Evolutionary conservation across 257 asterid species (phyloP).

Genomic region (Orobanche coerulescens): DNA sequence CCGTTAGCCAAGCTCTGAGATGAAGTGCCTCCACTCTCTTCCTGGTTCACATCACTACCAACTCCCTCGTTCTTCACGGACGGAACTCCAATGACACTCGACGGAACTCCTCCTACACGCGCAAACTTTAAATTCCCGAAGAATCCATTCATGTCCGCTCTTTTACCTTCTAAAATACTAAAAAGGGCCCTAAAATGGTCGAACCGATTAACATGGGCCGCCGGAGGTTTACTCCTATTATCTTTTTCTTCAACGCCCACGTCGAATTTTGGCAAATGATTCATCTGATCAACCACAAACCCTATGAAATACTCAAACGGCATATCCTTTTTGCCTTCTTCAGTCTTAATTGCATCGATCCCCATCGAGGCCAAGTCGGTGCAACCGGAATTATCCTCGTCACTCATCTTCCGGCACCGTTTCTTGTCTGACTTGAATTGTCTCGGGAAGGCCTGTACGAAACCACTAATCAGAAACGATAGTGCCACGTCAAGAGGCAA

Average conservation of each 20-base stretch:
- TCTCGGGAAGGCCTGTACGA: conserved; percentile 65
- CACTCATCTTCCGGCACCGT: conserved; percentile 35
- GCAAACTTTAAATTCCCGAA: conserved; percentile 80
- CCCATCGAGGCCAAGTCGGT: conserved; percentile 25
- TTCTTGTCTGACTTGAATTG: conserved; percentile 55
- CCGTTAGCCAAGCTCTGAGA: conserved; percentile 60
- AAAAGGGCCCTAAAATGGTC: conserved; percentile 56
- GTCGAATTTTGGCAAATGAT: conserved; percentile 62
- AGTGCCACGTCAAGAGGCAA: conserved; percentile 60
- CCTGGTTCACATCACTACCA: conserved; percentile 41
- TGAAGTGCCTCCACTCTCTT: conserved; percentile 50
- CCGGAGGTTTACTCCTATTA: conserved; percentile 26
- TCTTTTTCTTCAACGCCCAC: conserved; percentile 39
- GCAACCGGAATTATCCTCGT: conserved; percentile 23
- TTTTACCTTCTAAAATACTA: conserved; percentile 69
- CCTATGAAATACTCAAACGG: conserved; percentile 66
- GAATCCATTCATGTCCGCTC: conserved; percentile 73
- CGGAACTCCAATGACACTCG: conserved; percentile 68
- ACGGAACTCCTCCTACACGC: conserved; percentile 86
- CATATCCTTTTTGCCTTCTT: conserved; percentile 46
- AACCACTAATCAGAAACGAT: conserved; percentile 52
- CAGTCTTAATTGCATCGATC: conserved; percentile 28
- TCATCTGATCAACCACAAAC: conserved; percentile 61
- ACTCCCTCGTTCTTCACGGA: conserved; percentile 53
- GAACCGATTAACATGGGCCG: conserved; percentile 31